Evolutionary conservation across 1,284 basidiomycete genomes (phyloP).

Genomic region (Phenoliferia sp.): DNA sequence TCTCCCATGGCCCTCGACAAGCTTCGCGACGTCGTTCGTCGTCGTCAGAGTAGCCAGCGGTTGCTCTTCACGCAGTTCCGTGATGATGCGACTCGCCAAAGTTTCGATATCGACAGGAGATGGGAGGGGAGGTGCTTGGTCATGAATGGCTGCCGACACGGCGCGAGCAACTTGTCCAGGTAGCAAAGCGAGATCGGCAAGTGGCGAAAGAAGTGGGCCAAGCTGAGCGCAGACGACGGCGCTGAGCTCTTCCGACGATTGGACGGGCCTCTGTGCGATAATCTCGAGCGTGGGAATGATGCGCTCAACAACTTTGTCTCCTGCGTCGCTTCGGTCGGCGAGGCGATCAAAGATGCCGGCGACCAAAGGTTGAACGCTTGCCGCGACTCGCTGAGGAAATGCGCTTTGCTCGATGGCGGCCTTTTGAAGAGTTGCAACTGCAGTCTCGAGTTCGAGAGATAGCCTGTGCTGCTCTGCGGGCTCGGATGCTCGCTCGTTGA

Average conservation of each 20-base stretch:
- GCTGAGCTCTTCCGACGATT: not conserved
- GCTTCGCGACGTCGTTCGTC: not conserved
- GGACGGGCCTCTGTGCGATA: not conserved
- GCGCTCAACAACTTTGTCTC: not conserved
- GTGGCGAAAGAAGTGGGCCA: not conserved
- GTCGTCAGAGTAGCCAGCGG: not conserved
- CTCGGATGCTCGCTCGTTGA: not conserved
- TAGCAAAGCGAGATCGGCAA: not conserved
- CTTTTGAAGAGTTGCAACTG: not conserved
- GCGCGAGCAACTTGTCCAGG: not conserved
- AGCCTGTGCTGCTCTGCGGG: not conserved
- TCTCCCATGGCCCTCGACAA: not conserved
- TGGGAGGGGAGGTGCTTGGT: not conserved
- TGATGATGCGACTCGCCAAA: conserved; percentile 1
- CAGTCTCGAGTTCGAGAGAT: not conserved
- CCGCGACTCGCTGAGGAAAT: not conserved
- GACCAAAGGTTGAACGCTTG: not conserved
- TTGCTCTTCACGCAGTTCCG: not conserved
- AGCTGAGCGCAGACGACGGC: not conserved
- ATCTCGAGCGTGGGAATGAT: not conserved
- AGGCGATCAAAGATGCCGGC: not conserved
- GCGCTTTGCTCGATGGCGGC: not conserved
- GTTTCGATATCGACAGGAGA: conserved; percentile 1
- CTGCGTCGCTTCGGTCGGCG: not conserved
- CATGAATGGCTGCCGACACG: not conserved